Conservation (phyloP, 345 rosid species). For the Sonneratia caseolaris region DNA sequence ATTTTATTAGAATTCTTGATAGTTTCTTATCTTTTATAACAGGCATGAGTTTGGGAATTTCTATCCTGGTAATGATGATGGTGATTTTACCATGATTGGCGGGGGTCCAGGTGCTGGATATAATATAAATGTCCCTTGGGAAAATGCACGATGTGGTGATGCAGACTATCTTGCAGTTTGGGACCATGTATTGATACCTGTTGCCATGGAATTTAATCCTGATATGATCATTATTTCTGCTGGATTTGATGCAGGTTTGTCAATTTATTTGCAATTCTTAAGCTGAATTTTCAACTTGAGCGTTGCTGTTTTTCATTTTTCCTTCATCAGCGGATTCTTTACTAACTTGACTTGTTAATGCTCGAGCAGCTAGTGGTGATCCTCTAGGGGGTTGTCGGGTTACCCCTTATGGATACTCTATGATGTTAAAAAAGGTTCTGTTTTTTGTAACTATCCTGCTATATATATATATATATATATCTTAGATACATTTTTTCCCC, state of each 20-base stretch:
- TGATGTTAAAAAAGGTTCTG: slow-evolving; percentile 63
- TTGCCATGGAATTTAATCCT: slow-evolving; percentile 67
- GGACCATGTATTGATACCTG: slow-evolving; percentile 88
- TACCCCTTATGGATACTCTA: slow-evolving; percentile 79
- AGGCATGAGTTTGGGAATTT: slow-evolving; percentile 85
- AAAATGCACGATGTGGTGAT: slow-evolving; percentile 71
- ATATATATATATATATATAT: neutral
- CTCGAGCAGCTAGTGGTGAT: slow-evolving; percentile 59
- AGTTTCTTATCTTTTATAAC: slow-evolving; percentile 11
- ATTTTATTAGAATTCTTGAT: neutral
- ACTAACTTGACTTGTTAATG: neutral
- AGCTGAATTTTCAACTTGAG: neutral
- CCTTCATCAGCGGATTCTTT: neutral
- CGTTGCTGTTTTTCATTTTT: neutral
- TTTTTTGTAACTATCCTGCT: slow-evolving; percentile 1
- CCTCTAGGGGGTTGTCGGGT: slow-evolving; percentile 82
- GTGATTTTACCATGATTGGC: slow-evolving; percentile 73
- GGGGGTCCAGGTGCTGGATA: slow-evolving; percentile 86
- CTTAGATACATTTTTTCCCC: neutral
- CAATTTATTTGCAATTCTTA: neutral
- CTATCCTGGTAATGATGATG: slow-evolving; percentile 75
- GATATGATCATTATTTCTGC: slow-evolving; percentile 75
- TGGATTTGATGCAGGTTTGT: slow-evolving; percentile 93
- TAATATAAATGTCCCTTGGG: slow-evolving; percentile 96
- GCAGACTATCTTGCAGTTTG: slow-evolving; percentile 86